phyloP scores from a whole-genome alignment of 2,329 filamentous ascomycete genomes.

The Neurospora sp. region DNA sequence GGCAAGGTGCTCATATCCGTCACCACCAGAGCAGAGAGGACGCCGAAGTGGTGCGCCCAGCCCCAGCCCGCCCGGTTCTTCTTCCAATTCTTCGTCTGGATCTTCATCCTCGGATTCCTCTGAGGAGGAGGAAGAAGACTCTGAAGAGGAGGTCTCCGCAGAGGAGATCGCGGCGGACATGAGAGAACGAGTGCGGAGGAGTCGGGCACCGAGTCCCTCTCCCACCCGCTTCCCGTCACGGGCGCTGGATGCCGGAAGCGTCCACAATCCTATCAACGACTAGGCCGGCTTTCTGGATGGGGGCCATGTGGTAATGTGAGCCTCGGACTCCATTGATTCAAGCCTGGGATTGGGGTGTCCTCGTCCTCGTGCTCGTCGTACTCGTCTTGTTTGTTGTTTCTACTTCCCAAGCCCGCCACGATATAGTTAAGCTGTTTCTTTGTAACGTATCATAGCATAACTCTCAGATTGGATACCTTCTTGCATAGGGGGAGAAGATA shows the following conservation, averaged over 20 bases:
- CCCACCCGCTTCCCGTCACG: not conserved
- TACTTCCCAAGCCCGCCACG: not conserved
- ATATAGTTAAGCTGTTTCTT: not conserved
- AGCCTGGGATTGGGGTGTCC: no score
- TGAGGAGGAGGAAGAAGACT: not conserved
- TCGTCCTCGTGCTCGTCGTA: not conserved
- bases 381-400: not conserved
- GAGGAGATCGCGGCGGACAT: not conserved
- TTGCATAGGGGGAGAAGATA: not conserved
- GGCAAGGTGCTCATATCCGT: no score
- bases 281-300: not conserved
- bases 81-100: no score
- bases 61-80: no score
- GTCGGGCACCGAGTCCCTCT: not conserved
- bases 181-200: not conserved
- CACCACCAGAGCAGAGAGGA: no score
- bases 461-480: not conserved
- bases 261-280: not conserved
- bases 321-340: no score
- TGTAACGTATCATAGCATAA: not conserved
- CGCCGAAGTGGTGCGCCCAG: no score
- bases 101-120: no score
- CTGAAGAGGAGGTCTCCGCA: not conserved
- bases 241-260: not conserved
- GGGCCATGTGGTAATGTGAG: not conserved